Evolutionary conservation across 192 early-diverging fungal genomes (phyloP).

Genomic region (Chytriomyces sp.): DNA sequence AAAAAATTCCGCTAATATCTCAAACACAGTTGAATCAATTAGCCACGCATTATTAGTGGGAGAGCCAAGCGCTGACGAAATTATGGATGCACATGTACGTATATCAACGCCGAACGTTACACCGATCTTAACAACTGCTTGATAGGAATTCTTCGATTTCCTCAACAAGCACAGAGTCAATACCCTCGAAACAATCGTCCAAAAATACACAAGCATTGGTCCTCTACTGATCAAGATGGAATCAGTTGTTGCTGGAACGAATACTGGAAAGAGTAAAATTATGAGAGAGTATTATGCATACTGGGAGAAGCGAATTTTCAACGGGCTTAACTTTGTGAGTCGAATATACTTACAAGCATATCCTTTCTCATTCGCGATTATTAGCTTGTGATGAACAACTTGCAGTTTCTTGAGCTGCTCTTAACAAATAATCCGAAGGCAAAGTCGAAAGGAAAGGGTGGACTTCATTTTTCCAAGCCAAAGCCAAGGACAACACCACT

Average conservation of each 20-base stretch:
- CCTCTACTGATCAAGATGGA: slow-evolving; percentile 68
- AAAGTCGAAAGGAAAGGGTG: slow-evolving; percentile 22
- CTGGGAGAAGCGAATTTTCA: slow-evolving; percentile 58
- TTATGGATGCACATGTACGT: slow-evolving; percentile 61
- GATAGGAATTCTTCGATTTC: slow-evolving; percentile 64
- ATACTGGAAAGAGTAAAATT: slow-evolving; percentile 62
- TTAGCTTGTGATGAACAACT: slow-evolving; percentile 61
- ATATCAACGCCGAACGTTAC: neutral
- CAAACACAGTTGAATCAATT: slow-evolving; percentile 55
- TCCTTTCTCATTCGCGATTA: neutral
- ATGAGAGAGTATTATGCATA: slow-evolving; percentile 62
- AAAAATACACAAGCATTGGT: slow-evolving; percentile 61
- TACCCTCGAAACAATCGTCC: slow-evolving; percentile 51
- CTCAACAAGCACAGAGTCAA: slow-evolving; percentile 54
- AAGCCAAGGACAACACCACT: slow-evolving; percentile 42
- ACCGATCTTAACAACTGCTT: neutral
- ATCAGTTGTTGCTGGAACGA: slow-evolving; percentile 63
- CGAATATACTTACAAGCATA: slow-evolving; percentile 1
- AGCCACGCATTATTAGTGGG: slow-evolving; percentile 48
- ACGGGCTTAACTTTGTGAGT: slow-evolving; percentile 53
- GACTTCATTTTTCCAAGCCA: slow-evolving; percentile 23
- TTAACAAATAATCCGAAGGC: slow-evolving; percentile 34
- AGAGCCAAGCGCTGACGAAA: slow-evolving; percentile 50
- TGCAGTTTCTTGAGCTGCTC: slow-evolving; percentile 50
- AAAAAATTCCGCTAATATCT: slow-evolving; percentile 65